Base-by-base conservation (phyloP, 2,329 filamentous ascomycete genomes). In the Fusarium domesticum region DNA sequence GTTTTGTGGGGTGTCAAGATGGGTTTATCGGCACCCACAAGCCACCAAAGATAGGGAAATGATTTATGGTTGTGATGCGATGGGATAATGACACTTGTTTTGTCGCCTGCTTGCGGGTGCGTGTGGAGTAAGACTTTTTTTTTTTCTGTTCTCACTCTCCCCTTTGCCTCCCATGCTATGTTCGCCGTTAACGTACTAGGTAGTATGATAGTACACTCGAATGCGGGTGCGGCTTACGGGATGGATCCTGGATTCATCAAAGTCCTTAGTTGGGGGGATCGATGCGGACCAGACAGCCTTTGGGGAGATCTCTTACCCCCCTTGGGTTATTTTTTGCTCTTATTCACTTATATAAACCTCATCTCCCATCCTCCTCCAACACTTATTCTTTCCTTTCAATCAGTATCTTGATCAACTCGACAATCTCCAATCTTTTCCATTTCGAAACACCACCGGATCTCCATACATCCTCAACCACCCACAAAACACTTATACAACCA, bases 1-100 rank as follows among this genome's bases (percentile, higher is more conserved):
- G 19, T 10, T 25, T 35, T 50, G 48, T 47, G 48, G 48, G 48
- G 50, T 52, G 50, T 42, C 39, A 28, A 43, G 34, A 38, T 53
- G 51, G 51, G 51, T 54, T 51, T 54, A 54, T 54, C 51, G 41
- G 51, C 48, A 54, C 54, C 47, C 28, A 52, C 44, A 48, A 32
- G 25, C 37, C 35, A 20, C 28, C 44, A 47, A 36, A 54, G 51
- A 54, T 54, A 54, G 47, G 47, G 38, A 36, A 40, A 43, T 46
- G 51, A 44, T 51, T 52, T 51, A 49, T 51, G 23, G 23, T 28
- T 8, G 23, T 28, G 45, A 54, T 54, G 53, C 51, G 51, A 54
- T 54, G 51, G 47, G 51, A 54, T 54, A 54, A 54, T 54, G 42
- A 14, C 39, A 42, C 40, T 42, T 37, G 40, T 28, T 12, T 28